Percentiles rank a stretch among this genome's conserved stretches.
phyloP scores from a whole-genome alignment of 1,284 basidiomycete species.

The Ustilago xerochloae region DNA sequence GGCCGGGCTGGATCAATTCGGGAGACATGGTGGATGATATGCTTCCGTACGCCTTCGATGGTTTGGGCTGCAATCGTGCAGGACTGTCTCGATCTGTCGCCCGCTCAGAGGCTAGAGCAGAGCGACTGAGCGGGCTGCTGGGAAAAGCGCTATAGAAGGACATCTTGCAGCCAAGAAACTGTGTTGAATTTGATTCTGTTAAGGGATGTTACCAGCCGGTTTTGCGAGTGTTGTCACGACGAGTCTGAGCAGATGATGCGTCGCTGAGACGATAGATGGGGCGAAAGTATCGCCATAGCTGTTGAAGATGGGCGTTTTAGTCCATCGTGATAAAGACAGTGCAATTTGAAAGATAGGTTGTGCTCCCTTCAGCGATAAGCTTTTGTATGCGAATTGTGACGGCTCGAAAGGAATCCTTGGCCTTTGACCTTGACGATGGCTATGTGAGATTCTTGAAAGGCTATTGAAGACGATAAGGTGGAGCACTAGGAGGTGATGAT shows the following conservation, averaged over 20 bases:
- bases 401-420: too few species aligned
- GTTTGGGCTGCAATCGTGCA: background rate
- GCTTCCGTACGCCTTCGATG: background rate
- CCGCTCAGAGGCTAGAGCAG: slow-evolving; percentile 16
- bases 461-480: background rate
- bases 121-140: slow-evolving; percentile 47
- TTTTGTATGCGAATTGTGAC: too few species aligned
- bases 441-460: background rate
- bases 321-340: background rate
- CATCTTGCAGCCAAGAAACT: too few species aligned
- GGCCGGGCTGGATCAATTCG: background rate
- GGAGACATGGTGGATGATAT: background rate
- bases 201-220: background rate
- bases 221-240: background rate
- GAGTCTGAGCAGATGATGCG: too few species aligned
- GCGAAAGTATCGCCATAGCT: background rate
- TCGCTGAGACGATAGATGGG: background rate
- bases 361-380: too few species aligned
- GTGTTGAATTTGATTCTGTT: background rate
- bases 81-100: background rate
- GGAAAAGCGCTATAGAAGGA: slow-evolving; percentile 46
- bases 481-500: background rate
- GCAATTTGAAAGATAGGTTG: background rate
- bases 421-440: too few species aligned
- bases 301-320: background rate